Base-by-base conservation (phyloP, 169 alveolate species). In the Ophryocystis elektroscirrha region DNA sequence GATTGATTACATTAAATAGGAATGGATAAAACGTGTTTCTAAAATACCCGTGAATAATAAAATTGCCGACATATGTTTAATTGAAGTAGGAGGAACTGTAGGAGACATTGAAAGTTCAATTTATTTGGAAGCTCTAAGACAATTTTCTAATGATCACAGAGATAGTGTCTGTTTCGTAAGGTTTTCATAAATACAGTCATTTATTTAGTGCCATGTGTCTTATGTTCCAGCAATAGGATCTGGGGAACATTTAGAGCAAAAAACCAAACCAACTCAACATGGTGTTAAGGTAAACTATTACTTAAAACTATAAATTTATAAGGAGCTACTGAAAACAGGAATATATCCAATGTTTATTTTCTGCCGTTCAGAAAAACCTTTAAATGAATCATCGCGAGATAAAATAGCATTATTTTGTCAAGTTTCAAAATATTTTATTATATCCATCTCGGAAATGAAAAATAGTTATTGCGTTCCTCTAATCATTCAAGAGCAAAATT, bases 81-180 rank as follows among this genome's bases (percentile, higher is more conserved):
- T 89, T 23, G 96, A 89, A 65, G 85, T 89, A n/a, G 96, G 97
- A 23, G 96, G 94, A 9, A 84, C 96, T 2, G 95, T 87, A 2
- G 97, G 97, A 26, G 96, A 89, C 60, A 72, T 83, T 19, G 96
- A 87, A 65, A 75, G 89, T 30, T 85, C 89, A 2, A 82, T 83
- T 1, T 84, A 82, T 59, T 68, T 80, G 50, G 96, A 87, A 54
- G 88, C 94, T 0, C 59, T 85, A 22, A 85, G 87, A 56, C 91
- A 85, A 61, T 59, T 89, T 48, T 54, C 55, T 16, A 36, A 53
- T 16, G 5, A 25, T 38, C n/a, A 38, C 15, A 4, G 18, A 9
- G 2, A 25, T 51, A 48, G n/a, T 59, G 51, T 26, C 48, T 57
- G 37, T 39, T 59, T 15, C 45, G 9, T 32, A 54, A 50, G 22